Base-by-base conservation (phyloP, 306 rosid genomes). In the Castanopsis chinensis region DNA sequence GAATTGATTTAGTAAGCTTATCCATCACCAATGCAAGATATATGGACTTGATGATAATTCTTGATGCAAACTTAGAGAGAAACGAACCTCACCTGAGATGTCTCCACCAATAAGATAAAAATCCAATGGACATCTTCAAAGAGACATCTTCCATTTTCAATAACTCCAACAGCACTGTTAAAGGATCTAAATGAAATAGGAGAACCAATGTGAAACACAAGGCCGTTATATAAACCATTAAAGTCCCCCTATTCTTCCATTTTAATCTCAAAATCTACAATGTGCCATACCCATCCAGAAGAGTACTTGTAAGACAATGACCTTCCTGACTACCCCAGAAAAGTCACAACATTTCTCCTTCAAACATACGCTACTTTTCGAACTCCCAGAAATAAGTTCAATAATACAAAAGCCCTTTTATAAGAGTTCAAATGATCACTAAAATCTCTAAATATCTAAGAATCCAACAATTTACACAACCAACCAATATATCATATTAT, bases 261-360 rank as follows among this genome's bases (percentile, higher is more conserved):
- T 28, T n/a, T 56, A 73, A 68, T 64, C 71, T 56, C n/a, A 20
- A 41, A 68, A 27, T 15, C 53, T 57, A 73, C 69, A 72, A 33
- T 43, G 20, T 72, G 56, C 18, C 28, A 32, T 20, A 20, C 65
- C 45, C 54, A 21, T 56, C 75, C 23, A 19, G 53, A 60, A 8
- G 10, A 69, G 19, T 45, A 23, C 65, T 73, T 52, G 72, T 10
- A 68, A 3, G 72, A 68, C 20, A 20, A 35, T 68, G 12, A 68
- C 6, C 14, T 32, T 5, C 17, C 18, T 30, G 53, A 30, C 27
- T 10, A 72, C 65, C 45, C 51, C 72, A 71, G 59, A 30, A 69
- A 68, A 82, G 19, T 18, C 72, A 25, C 25, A 14, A 23, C 33
- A 23, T 27, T 33, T 37, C 35, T 13, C 21, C 64, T 69, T 60